Evolutionary conservation across 768 basidiomycete species (phyloP).

Genomic region (Naganishia onofrii): DNA sequence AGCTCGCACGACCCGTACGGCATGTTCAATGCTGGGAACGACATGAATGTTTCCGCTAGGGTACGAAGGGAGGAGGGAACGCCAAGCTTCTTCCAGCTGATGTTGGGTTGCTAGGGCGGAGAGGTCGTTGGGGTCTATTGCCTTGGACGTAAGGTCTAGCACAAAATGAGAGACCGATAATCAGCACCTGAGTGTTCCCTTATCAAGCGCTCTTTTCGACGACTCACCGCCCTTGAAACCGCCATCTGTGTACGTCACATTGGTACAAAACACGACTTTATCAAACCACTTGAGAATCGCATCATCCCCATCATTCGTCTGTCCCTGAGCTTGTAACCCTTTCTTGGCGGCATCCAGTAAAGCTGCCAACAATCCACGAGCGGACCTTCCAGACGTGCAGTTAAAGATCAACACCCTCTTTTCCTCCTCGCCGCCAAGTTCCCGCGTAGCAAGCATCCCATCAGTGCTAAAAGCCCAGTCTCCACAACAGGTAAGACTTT

Average conservation of each 20-base stretch:
- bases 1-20: conserved; percentile 66
- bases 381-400: conserved; percentile 86
- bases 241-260: conserved; percentile 88
- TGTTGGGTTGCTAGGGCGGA: conserved; percentile 69
- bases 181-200: not conserved
- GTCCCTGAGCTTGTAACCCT: not conserved
- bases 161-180: not conserved
- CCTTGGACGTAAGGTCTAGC: conserved; percentile 72
- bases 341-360: conserved; percentile 60
- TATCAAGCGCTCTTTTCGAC: not conserved
- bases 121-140: conserved; percentile 64
- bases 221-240: conserved; percentile 80
- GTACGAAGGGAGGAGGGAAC: conserved; percentile 62
- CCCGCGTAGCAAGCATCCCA: conserved; percentile 17
- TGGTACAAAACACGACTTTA: conserved; percentile 89
- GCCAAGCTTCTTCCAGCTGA: conserved; percentile 74
- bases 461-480: conserved; percentile 77
- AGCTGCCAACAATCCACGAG: conserved; percentile 64
- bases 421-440: not conserved
- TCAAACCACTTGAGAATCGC: conserved; percentile 59
- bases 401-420: conserved; percentile 81
- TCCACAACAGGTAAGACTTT: conserved; percentile 81
- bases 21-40: conserved; percentile 83
- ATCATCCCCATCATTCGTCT: conserved; percentile 21
- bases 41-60: conserved; percentile 67